Base-by-base conservation (phyloP, 805 yeast species). In the Yarrowia alimentaria region DNA sequence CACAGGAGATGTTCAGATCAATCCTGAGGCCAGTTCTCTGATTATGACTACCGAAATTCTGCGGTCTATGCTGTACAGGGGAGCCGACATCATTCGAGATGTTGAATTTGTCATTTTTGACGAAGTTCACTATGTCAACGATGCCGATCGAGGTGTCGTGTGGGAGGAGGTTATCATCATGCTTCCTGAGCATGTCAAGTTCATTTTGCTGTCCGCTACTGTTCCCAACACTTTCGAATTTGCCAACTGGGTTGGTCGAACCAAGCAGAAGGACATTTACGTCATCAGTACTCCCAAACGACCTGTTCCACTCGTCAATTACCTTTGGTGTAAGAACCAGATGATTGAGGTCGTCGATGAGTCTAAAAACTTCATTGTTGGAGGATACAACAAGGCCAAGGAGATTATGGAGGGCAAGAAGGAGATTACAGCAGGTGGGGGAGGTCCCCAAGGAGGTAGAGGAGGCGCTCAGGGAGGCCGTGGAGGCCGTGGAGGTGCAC, bases 111-210 rank as follows among this genome's bases (percentile, higher is more conserved):
- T 93, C 20, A 89, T 93, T 30, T 93, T 93, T 64, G 99, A 93
- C 69, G 99, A 93, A 64, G 99, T 93, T 1, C 99, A 93, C 67
- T 93, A 93, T 64, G 96, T 93, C 56, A 93, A 93, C 65, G 99
- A 93, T 68, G 83, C 87, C 53, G 96, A 88, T 61, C 80, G 99
- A 66, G 99, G 99, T 62, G 99, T 93, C 12, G 99, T 93, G 4
- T 93, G 99, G 99, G 99, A 93, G 70, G 99, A 93, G 68, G 97
- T 93, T 17, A 93, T 93, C 55, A 93, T 93, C 58, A 88, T 93
- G 95, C 72, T 93, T 26, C 99, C 99, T 0, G 96, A 90, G 56
- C 97, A 93, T 63, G 93, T 93, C 53, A 91, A 91, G 62, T 85
- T 86, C 60, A 88, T 93, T 56, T 71, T 93, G 32, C 73, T 93